Base-by-base conservation (phyloP, 495 filamentous ascomycete species). In the Sporormia fimetaria region DNA sequence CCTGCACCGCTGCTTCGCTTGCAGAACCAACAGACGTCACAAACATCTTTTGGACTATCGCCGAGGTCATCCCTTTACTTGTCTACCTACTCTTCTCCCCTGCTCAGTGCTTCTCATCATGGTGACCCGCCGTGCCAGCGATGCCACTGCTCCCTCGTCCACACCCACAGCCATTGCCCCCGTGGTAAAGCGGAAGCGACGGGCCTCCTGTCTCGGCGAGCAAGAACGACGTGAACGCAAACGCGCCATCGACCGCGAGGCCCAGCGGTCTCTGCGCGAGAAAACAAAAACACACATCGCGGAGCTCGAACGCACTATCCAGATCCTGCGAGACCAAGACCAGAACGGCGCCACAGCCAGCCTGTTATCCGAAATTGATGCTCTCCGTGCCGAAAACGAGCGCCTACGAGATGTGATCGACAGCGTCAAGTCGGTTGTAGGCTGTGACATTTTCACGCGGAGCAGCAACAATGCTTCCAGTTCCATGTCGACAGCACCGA, bases 201-300 rank as follows among this genome's bases (percentile, higher is more conserved):
- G 47, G 7, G 37, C 47, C 17, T 40, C 34, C 8, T 51, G 47
- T 32, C 37, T 51, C 8, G 47, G 47, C 15, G 47, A 51, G 42
- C 47, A 51, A 24, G 47, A 51, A 33, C 35, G 47, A 9, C 14
- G 47, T n/a, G 47, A 51, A 21, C 42, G 47, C 12, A 51, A 51
- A 40, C 25, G 47, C 25, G 41, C 47, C 6, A 51, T 51, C 20
- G 47, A 51, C 32, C 35, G 47, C 10, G 47, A 51, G 31, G 47
- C 47, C n/a, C 47, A 51, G 25, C 15, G 47, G 15, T 44, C 39
- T 2, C 33, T 51, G 24, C 25, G 47, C 18, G 47, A 51, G 32
- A 51, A 51, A 20, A 51, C 47, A 8, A 51, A 51, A 18, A 45
- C 47, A 2, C 47, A 51, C 15, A 51, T 51, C 25, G 47, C 47